phyloP scores from a whole-genome alignment of 371 early-diverging fungal genomes.

The Apophysomyces trapeziformis region DNA sequence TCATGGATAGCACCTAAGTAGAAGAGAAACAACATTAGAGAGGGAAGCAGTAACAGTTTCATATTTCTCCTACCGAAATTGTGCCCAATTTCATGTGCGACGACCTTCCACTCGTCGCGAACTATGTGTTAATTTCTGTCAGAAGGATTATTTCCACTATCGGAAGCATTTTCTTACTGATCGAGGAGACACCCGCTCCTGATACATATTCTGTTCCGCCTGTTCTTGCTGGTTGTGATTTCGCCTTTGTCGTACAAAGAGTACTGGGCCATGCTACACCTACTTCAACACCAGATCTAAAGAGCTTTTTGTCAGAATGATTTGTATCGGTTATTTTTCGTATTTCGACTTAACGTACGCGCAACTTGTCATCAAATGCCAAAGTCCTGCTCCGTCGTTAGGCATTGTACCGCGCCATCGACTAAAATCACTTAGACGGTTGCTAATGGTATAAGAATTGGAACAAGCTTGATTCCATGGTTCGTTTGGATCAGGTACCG shows the following conservation, averaged over 20 bases:
- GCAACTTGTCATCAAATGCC: slow-evolving; percentile 95
- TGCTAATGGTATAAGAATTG: slow-evolving; percentile 69
- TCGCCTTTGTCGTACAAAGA: slow-evolving; percentile 66
- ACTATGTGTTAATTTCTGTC: slow-evolving; percentile 34
- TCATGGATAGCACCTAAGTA: slow-evolving; percentile 65
- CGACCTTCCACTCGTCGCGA: slow-evolving; percentile 91
- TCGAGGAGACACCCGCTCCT: slow-evolving; percentile 90
- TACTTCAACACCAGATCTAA: slow-evolving; percentile 79
- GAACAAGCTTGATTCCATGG: slow-evolving; percentile 88
- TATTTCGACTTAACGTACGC: slow-evolving; percentile 42
- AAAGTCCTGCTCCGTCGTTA: slow-evolving; percentile 85
- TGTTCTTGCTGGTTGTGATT: slow-evolving; percentile 33
- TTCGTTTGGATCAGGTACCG: slow-evolving; percentile 30
- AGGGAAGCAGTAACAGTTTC: neutral
- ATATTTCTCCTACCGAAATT: slow-evolving; percentile 71
- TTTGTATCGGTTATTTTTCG: neutral
- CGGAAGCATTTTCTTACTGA: slow-evolving; percentile 40
- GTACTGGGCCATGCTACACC: slow-evolving; percentile 92
- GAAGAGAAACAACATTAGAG: neutral
- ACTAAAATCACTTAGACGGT: slow-evolving; percentile 88
- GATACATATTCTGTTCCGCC: slow-evolving; percentile 63
- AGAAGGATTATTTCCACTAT: neutral
- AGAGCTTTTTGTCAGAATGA: neutral
- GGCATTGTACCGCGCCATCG: slow-evolving; percentile 78
- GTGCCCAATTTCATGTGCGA: slow-evolving; percentile 96